These are phyloP conservation scores for Epichloe sp. DNA, from an alignment of 2,329 filamentous ascomycete genomes.

Conservation along the genomic window DNA sequence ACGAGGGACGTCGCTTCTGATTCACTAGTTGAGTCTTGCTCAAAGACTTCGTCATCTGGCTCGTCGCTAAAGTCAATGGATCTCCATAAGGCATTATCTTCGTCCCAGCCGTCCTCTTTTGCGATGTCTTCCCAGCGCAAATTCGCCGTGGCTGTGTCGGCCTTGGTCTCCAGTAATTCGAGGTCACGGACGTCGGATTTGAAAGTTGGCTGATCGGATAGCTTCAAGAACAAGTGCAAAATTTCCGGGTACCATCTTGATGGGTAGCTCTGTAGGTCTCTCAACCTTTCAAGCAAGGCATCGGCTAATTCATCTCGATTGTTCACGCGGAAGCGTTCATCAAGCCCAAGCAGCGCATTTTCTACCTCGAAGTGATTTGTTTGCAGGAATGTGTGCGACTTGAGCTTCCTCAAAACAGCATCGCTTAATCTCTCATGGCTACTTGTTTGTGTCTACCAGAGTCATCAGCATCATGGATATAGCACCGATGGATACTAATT, in stretches of 20 bases:
- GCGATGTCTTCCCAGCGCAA: constrained; percentile 73
- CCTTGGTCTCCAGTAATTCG: constrained; percentile 32
- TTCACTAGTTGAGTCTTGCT: constrained; percentile 23
- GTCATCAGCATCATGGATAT: constrained; percentile 2
- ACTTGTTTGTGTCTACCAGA: constrained; percentile 14
- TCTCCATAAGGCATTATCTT: constrained; percentile 56
- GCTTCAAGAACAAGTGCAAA: constrained; percentile 62
- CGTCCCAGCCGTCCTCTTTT: constrained; percentile 58
- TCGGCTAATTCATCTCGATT: constrained; percentile 70
- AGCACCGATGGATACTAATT: background rate
- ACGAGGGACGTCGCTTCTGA: constrained; percentile 21
- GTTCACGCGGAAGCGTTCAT: constrained; percentile 75
- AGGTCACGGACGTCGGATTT: constrained; percentile 54
- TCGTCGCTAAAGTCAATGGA: constrained; percentile 55
- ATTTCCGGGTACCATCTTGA: constrained; percentile 66
- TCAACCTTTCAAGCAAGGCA: constrained; percentile 46
- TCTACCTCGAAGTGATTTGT: constrained; percentile 67
- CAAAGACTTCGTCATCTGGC: constrained; percentile 38
- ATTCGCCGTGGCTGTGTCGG: constrained; percentile 28
- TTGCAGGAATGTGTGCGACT: constrained; percentile 43
- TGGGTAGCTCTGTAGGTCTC: constrained; percentile 39
- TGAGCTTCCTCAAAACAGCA: constrained; percentile 35
- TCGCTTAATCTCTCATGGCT: constrained; percentile 35
- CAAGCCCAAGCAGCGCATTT: constrained; percentile 53
- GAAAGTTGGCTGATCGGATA: constrained; percentile 67